phyloP scores from a whole-genome alignment of 768 basidiomycete species.

The Gloeostereum incarnatum region DNA sequence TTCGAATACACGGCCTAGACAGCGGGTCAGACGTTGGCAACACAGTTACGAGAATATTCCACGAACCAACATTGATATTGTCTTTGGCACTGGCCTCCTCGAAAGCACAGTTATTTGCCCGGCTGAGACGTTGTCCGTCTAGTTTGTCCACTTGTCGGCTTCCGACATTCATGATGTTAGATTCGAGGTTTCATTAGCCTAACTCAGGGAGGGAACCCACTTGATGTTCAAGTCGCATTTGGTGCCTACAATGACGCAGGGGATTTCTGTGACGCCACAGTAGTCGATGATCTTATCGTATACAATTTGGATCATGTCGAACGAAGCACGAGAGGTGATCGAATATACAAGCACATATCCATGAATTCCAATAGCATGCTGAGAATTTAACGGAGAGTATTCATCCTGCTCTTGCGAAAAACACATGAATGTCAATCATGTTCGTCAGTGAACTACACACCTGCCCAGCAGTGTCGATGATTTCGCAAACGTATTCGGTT shows the following conservation, averaged over 20 bases:
- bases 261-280: slow-evolving; percentile 74
- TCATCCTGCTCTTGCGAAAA: slow-evolving; percentile 58
- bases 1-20: slow-evolving; percentile 72
- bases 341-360: slow-evolving; percentile 97
- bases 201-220: slow-evolving; percentile 30
- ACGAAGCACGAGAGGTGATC: slow-evolving; percentile 80
- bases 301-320: slow-evolving; percentile 90
- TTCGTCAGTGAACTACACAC: slow-evolving; percentile 28
- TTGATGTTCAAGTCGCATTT: slow-evolving; percentile 76
- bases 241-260: slow-evolving; percentile 93
- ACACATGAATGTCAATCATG: no score
- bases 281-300: slow-evolving; percentile 92
- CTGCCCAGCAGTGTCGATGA: slow-evolving; percentile 98
- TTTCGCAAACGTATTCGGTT: slow-evolving; percentile 90
- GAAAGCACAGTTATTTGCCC: slow-evolving; percentile 64
- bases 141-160: slow-evolving; percentile 65
- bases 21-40: not conserved
- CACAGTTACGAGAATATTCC: not conserved
- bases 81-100: slow-evolving; percentile 86
- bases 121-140: slow-evolving; percentile 71
- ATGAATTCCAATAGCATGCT: slow-evolving; percentile 95
- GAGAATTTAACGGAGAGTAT: slow-evolving; percentile 86
- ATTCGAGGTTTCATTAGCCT: no score
- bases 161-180: not conserved
- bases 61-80: slow-evolving; percentile 84